A percentile compares a stretch with the other conserved stretches of the same genome.
phyloP scores from a whole-genome alignment of 2,329 filamentous ascomycete genomes.

The Aureobasidium sp. region DNA sequence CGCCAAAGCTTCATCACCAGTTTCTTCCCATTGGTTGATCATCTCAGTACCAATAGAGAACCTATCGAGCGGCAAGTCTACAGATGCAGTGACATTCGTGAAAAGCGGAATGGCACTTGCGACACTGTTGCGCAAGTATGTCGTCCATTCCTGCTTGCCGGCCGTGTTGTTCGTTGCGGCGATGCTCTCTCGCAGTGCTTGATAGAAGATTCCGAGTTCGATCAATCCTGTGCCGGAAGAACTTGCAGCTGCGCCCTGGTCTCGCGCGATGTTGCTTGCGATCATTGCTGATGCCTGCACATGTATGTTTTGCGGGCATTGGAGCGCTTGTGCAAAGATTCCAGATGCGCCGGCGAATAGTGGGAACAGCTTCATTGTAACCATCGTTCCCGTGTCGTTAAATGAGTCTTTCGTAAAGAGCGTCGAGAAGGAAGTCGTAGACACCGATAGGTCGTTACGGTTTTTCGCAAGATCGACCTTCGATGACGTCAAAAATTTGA shows the following conservation, averaged over 20 bases:
- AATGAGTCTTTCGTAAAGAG: too few species aligned
- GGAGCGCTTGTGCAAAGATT: background rate
- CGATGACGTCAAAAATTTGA: too few species aligned
- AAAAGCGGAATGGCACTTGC: background rate
- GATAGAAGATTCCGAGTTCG: slow-evolving; percentile 14
- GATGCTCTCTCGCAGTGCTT: background rate
- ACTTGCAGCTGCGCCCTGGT: slow-evolving; percentile 5
- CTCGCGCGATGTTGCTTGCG: background rate
- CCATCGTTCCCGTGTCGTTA: too few species aligned
- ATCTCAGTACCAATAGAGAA: slow-evolving; percentile 8
- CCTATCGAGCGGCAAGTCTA: background rate
- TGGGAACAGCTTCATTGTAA: too few species aligned
- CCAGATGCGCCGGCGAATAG: too few species aligned
- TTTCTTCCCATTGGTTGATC: background rate
- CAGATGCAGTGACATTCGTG: background rate
- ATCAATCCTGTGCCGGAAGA: slow-evolving; percentile 2
- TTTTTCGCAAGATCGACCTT: too few species aligned
- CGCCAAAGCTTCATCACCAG: background rate
- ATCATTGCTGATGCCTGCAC: slow-evolving; percentile 3
- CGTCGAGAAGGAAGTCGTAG: too few species aligned
- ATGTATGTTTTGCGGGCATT: background rate
- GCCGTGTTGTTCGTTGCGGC: background rate
- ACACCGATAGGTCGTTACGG: too few species aligned
- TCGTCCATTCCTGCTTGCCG: background rate
- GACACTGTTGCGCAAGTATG: slow-evolving; percentile 6